A percentile compares a stretch with the other conserved stretches of the same genome.
These are phyloP conservation scores for Tricholoma hemisulphureum DNA, from an alignment of 768 basidiomycete genomes.

Conservation along the genomic window DNA sequence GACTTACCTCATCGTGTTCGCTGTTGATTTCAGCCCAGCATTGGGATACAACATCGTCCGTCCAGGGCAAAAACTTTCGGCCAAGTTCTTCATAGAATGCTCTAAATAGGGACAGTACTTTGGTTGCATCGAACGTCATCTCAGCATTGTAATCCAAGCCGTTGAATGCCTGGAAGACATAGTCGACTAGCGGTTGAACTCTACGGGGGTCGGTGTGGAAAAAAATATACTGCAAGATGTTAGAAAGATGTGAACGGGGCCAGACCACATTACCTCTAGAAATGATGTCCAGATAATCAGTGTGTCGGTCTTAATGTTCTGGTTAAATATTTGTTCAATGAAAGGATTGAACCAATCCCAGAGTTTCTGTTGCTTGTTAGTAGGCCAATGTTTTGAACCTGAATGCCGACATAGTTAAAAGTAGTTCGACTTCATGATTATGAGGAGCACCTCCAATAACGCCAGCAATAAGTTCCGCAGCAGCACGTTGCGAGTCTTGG, in stretches of 20 bases:
- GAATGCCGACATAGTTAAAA: constrained; percentile 10
- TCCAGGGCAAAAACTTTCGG: constrained; percentile 82
- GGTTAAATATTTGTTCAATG: constrained; percentile 62
- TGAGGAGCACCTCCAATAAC: constrained; percentile 53
- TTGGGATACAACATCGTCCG: constrained; percentile 59
- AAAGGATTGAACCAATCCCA: constrained; percentile 82
- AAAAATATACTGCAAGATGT: constrained; percentile 60
- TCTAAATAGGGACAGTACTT: constrained; percentile 64
- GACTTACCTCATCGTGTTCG: constrained; percentile 75
- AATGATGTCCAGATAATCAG: constrained; percentile 77
- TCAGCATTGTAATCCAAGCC: constrained; percentile 77
- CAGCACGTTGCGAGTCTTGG: constrained; percentile 85
- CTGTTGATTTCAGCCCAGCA: constrained; percentile 71
- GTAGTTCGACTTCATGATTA: background rate
- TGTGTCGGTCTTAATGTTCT: constrained; percentile 80
- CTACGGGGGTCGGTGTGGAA: constrained; percentile 81
- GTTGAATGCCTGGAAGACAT: constrained; percentile 61
- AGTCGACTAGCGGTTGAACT: constrained; percentile 75
- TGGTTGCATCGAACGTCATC: constrained; percentile 78
- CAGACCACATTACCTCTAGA: constrained; percentile 50
- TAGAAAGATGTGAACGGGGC: background rate
- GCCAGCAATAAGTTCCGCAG: constrained; percentile 80
- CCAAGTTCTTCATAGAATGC: constrained; percentile 72
- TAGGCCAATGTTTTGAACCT: constrained; percentile 89
- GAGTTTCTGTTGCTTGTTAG: constrained; percentile 59